phyloP scores from a whole-genome alignment of 1,139 yeast genomes.

The Arxiozyma bovina region DNA sequence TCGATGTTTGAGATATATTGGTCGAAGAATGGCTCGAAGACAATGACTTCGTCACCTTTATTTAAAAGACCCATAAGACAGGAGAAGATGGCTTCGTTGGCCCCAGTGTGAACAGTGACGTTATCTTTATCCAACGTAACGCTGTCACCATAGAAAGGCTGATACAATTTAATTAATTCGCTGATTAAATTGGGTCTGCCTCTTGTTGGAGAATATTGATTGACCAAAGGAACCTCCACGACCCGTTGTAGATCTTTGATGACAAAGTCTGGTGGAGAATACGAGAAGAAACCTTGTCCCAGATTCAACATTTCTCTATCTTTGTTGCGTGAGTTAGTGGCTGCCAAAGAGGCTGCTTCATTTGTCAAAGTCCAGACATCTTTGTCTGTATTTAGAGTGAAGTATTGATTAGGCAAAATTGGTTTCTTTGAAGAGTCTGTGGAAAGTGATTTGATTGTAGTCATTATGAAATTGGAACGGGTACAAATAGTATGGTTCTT shows the following conservation, averaged over 20 bases:
- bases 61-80: constrained; percentile 77
- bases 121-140: constrained; percentile 37
- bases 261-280: constrained; percentile 88
- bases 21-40: constrained; percentile 95
- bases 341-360: constrained; percentile 85
- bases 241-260: constrained; percentile 74
- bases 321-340: constrained; percentile 39
- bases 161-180: constrained; percentile 62
- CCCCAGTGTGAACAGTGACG: constrained; percentile 85
- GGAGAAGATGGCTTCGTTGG: constrained; percentile 88
- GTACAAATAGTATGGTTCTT: not conserved
- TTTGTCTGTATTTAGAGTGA: constrained; percentile 46
- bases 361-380: constrained; percentile 94
- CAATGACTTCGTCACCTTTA: constrained; percentile 90
- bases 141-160: constrained; percentile 45
- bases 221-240: constrained; percentile 58
- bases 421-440: constrained; percentile 9
- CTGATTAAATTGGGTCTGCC: constrained; percentile 73
- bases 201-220: constrained; percentile 86
- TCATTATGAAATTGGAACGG: not conserved
- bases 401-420: constrained; percentile 45
- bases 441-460: not conserved
- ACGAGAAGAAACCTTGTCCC: constrained; percentile 96
- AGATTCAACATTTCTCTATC: constrained; percentile 73
- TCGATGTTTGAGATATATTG: constrained; percentile 92